Evolutionary conservation across 2,329 filamentous ascomycete species (phyloP).

Genomic region (Pseudogymnoascus verrucosus): DNA sequence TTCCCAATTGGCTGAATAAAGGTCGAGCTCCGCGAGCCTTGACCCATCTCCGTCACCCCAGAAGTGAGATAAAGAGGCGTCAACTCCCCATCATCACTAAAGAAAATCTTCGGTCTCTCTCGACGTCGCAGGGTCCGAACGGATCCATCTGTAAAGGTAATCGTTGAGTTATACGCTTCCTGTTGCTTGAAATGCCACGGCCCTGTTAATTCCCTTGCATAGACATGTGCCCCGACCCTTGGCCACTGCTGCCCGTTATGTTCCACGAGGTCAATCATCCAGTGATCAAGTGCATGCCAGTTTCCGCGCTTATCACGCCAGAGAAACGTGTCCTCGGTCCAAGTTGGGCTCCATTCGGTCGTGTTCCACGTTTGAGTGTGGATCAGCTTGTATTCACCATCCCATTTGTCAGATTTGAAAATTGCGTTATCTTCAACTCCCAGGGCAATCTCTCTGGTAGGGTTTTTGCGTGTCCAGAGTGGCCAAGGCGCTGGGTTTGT

Average conservation of each 20-base stretch:
- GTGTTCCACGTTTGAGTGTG: conserved; percentile 9
- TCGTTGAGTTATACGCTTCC: conserved; percentile 23
- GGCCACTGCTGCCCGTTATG: conserved; percentile 26
- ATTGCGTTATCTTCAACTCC: conserved; percentile 31
- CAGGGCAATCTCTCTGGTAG: conserved; percentile 26
- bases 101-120: conserved; percentile 41
- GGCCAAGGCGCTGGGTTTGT: conserved; percentile 38
- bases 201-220: conserved; percentile 23
- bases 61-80: conserved; percentile 39
- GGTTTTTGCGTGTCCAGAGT: conserved; percentile 26
- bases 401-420: conserved; percentile 25
- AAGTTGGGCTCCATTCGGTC: conserved; percentile 12
- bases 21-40: conserved; percentile 30
- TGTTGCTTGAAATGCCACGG: conserved; percentile 28
- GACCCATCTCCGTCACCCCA: conserved; percentile 36
- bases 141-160: conserved; percentile 34
- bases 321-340: conserved; percentile 29
- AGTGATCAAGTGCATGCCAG: conserved; percentile 30
- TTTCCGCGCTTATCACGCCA: conserved; percentile 31
- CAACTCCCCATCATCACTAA: conserved; percentile 38
- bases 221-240: conserved; percentile 29
- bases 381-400: conserved; percentile 22
- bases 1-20: conserved; percentile 34
- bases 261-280: conserved; percentile 21
- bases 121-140: conserved; percentile 34